Conservation (phyloP, 805 yeast species). For the Saccharomycopsis oosterbeekiorum region DNA sequence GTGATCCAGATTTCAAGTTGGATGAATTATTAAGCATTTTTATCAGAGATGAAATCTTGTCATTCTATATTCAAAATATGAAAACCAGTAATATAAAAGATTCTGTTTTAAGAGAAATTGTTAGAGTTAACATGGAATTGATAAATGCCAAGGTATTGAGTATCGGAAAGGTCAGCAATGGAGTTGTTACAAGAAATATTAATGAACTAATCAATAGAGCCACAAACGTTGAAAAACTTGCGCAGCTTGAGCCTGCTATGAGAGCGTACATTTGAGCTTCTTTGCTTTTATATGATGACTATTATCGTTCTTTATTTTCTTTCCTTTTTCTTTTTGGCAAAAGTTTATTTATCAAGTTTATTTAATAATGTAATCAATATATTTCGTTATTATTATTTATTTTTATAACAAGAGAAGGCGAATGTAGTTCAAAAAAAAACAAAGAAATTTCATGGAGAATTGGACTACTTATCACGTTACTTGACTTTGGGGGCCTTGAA, state of each 20-base stretch:
- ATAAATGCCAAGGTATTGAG: slow-evolving; percentile 62
- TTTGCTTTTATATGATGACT: too few species aligned
- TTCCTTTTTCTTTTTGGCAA: not conserved
- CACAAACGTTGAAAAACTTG: slow-evolving; percentile 87
- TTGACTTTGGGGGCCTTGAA: not conserved
- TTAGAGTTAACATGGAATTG: slow-evolving; percentile 76
- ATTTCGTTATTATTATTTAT: not conserved
- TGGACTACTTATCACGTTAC: too few species aligned
- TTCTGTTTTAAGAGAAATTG: slow-evolving; percentile 76
- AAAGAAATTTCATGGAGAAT: too few species aligned
- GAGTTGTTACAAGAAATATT: slow-evolving; percentile 77
- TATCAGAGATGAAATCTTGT: slow-evolving; percentile 87
- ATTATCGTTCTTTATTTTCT: too few species aligned
- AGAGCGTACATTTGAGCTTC: slow-evolving; percentile 26
- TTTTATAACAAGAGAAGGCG: not conserved
- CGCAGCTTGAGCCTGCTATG: slow-evolving; percentile 86
- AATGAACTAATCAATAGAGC: slow-evolving; percentile 89
- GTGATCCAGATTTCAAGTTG: slow-evolving; percentile 86
- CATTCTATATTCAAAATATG: slow-evolving; percentile 76
- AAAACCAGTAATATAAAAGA: slow-evolving; percentile 32
- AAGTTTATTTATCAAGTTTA: not conserved
- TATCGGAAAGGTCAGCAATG: slow-evolving; percentile 10
- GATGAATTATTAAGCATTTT: slow-evolving; percentile 84
- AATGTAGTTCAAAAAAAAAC: not conserved
- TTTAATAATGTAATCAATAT: not conserved